Conservation (phyloP, 345 rosid genomes). For the Citrus trifoliata region DNA sequence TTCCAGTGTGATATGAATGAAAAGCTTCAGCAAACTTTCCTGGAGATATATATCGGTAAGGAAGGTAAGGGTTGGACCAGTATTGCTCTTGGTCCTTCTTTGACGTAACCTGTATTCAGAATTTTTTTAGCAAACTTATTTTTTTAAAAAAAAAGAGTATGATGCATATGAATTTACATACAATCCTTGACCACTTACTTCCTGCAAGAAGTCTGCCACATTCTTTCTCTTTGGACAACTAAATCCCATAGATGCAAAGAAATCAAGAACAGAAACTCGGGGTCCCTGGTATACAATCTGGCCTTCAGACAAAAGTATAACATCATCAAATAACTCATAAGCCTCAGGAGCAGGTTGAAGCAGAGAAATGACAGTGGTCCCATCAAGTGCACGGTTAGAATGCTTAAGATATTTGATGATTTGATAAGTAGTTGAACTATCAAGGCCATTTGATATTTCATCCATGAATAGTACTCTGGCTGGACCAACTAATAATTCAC, state of each 20-base stretch:
- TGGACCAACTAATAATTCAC: constrained; percentile 92
- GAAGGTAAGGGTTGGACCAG: constrained; percentile 73
- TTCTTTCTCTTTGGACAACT: constrained; percentile 90
- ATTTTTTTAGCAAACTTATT: constrained; percentile 8
- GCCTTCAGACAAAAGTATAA: constrained; percentile 88
- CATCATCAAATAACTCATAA: constrained; percentile 84
- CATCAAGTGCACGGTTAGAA: constrained; percentile 79
- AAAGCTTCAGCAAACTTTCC: constrained; percentile 88
- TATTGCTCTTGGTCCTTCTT: constrained; percentile 96
- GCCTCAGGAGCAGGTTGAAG: constrained; percentile 98
- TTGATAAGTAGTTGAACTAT: constrained; percentile 92
- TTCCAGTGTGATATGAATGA: constrained; percentile 53
- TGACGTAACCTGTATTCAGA: constrained; percentile 64
- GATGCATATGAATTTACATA: constrained; percentile 7
- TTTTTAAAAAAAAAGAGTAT: neutral
- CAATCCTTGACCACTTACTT: constrained; percentile 47
- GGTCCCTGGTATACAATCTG: constrained; percentile 95
- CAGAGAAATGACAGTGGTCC: constrained; percentile 79
- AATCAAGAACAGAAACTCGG: constrained; percentile 63
- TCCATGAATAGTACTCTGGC: constrained; percentile 98
- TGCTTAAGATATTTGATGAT: constrained; percentile 85
- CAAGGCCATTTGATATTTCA: constrained; percentile 96
- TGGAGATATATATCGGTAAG: constrained; percentile 78
- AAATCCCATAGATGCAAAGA: constrained; percentile 81
- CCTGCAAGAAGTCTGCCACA: constrained; percentile 97